These are phyloP conservation scores for Rhodotorula sp. DNA, from an alignment of 1,284 basidiomycete species.

Conservation along the genomic window DNA sequence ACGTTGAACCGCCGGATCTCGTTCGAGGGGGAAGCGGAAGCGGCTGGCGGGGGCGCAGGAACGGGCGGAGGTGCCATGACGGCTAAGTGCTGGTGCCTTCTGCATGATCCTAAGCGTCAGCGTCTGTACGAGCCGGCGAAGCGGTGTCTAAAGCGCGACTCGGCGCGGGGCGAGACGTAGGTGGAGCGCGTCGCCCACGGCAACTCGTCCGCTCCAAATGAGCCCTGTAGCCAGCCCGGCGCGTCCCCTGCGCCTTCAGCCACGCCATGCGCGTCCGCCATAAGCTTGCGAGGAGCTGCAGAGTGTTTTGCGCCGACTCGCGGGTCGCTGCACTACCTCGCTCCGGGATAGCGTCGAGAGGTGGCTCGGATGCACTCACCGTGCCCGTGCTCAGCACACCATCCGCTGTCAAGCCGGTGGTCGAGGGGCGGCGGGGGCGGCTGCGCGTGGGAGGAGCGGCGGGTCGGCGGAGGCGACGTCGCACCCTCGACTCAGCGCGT, in stretches of 20 bases:
- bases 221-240: no score
- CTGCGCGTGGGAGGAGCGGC: background rate
- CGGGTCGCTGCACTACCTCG: no score
- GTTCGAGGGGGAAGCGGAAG: background rate
- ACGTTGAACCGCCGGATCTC: slow-evolving; percentile 31
- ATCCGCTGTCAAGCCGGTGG: background rate
- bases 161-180: background rate
- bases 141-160: background rate
- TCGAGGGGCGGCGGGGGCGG: background rate
- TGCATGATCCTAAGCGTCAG: background rate
- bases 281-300: no score
- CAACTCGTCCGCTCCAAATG: background rate
- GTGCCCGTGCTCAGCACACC: background rate
- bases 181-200: background rate
- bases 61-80: background rate
- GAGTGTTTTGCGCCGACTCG: no score
- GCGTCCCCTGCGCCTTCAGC: no score
- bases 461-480: background rate
- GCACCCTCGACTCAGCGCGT: no score
- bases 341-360: background rate
- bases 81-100: background rate
- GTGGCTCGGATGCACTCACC: background rate
- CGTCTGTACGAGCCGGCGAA: no score
- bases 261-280: no score
- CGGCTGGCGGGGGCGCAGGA: background rate